A percentile compares a stretch with the other conserved stretches of the same genome.
These are phyloP conservation scores for Tolypocladium amazonense DNA, from an alignment of 2,329 filamentous ascomycete species.

Conservation along the genomic window DNA sequence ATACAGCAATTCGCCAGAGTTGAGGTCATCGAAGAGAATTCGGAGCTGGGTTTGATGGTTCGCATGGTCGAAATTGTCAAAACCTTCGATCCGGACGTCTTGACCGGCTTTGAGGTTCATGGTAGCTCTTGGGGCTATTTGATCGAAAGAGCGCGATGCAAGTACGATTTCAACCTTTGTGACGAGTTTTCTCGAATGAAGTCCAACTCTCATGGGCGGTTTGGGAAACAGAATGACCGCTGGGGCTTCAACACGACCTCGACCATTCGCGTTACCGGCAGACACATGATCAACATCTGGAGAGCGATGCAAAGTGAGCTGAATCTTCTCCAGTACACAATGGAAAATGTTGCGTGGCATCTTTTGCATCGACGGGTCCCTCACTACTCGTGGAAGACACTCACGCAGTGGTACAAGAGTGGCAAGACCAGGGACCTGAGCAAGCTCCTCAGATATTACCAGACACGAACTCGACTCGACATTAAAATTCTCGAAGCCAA, in stretches of 20 bases:
- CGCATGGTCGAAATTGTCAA: constrained; percentile 82
- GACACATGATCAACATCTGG: constrained; percentile 97
- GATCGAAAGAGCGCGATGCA: constrained; percentile 75
- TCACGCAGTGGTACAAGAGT: constrained; percentile 75
- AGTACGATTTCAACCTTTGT: constrained; percentile 84
- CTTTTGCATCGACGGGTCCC: constrained; percentile 79
- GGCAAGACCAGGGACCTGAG: constrained; percentile 56
- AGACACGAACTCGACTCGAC: constrained; percentile 65
- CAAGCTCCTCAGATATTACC: constrained; percentile 70
- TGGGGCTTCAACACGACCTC: constrained; percentile 96
- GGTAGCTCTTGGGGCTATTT: constrained; percentile 92
- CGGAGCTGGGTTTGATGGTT: constrained; percentile 77
- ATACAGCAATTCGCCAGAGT: constrained; percentile 51
- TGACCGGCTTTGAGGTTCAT: constrained; percentile 93
- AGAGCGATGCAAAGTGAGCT: constrained; percentile 89
- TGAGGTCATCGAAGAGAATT: constrained; percentile 62
- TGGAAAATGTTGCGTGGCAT: constrained; percentile 94
- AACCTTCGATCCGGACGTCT: constrained; percentile 74
- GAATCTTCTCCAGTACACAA: constrained; percentile 84
- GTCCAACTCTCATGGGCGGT: constrained; percentile 68
- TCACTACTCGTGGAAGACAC: constrained; percentile 67
- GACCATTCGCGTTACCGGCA: constrained; percentile 81
- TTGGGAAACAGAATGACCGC: constrained; percentile 74
- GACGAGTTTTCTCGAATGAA: constrained; percentile 89
- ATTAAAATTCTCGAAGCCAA: constrained; percentile 88